Percentiles rank a stretch among this genome's conserved stretches.
Conservation (phyloP, 2,329 filamentous ascomycete genomes). For the Alternaria ventricosa region DNA sequence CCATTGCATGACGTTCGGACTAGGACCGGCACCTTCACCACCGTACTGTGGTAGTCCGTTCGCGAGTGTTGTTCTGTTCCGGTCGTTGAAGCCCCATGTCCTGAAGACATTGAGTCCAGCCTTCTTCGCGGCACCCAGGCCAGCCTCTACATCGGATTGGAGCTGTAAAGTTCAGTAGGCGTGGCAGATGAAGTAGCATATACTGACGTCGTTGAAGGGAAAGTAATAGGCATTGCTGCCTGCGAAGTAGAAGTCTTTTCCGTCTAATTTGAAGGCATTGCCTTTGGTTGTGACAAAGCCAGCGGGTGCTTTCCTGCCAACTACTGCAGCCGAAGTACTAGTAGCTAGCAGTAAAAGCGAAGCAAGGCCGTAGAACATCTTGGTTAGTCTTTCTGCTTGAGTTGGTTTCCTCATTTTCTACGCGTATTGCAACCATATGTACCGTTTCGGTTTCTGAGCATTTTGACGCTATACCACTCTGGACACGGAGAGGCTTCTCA, state of each 20-base stretch:
- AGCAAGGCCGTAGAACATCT: conserved; percentile 7
- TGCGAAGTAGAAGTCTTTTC: conserved; percentile 63
- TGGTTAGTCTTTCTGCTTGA: neutral
- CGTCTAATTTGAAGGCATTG: conserved; percentile 61
- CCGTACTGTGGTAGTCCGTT: conserved; percentile 61
- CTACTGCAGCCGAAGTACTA: conserved; percentile 23
- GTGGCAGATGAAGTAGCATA: neutral
- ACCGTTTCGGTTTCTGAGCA: neutral
- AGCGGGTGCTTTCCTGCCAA: conserved; percentile 9
- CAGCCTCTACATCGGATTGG: conserved; percentile 56
- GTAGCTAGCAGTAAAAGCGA: conserved; percentile 23
- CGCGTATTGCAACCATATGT: neutral
- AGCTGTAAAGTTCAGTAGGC: conserved; percentile 42
- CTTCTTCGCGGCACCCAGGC: conserved; percentile 55
- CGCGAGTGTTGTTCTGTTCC: conserved; percentile 56
- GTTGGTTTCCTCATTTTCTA: neutral
- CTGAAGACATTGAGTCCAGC: conserved; percentile 62
- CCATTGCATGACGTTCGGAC: conserved; percentile 56
- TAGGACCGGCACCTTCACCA: conserved; percentile 56
- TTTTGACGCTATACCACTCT: conserved; percentile 6
- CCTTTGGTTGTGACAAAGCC: conserved; percentile 61
- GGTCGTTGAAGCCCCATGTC: conserved; percentile 66
- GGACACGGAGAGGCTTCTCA: conserved; percentile 6
- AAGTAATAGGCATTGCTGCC: conserved; percentile 66
- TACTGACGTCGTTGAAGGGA: conserved; percentile 58